Evolutionary conservation across 2,329 filamentous ascomycete genomes (phyloP).

Genomic region (Coniella lustricola): DNA sequence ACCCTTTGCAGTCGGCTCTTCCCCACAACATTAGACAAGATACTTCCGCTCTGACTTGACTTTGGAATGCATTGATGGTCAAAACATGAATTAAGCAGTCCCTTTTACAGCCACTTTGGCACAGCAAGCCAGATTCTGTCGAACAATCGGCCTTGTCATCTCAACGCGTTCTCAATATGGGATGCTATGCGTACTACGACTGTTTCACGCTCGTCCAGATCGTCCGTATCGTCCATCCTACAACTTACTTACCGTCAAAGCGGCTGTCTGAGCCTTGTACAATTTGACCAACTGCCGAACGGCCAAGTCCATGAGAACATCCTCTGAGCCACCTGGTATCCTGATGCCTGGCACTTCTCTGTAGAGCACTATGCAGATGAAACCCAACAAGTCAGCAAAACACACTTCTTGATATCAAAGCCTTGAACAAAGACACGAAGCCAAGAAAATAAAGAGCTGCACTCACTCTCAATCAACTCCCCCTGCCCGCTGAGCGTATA

Average conservation of each 20-base stretch:
- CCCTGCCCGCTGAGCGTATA: constrained; percentile 64
- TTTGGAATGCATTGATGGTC: too few species aligned
- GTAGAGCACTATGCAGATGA: constrained; percentile 43
- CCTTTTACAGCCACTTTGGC: too few species aligned
- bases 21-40: too few species aligned
- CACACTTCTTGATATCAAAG: neutral
- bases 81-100: too few species aligned
- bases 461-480: constrained; percentile 62
- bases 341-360: constrained; percentile 55
- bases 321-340: constrained; percentile 64
- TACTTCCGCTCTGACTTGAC: too few species aligned
- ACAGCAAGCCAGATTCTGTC: too few species aligned
- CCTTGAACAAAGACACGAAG: neutral
- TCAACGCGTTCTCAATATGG: too few species aligned
- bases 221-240: neutral
- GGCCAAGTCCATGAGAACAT: constrained; percentile 64
- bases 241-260: constrained; percentile 24
- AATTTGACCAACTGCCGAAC: constrained; percentile 66
- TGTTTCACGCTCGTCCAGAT: too few species aligned
- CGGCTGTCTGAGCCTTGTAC: constrained; percentile 51
- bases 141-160: too few species aligned
- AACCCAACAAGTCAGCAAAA: neutral
- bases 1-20: too few species aligned
- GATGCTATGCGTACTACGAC: too few species aligned
- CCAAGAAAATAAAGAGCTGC: neutral